Evolutionary conservation across 148 eudicot species (phyloP).

Genomic region (Cornus florida): DNA sequence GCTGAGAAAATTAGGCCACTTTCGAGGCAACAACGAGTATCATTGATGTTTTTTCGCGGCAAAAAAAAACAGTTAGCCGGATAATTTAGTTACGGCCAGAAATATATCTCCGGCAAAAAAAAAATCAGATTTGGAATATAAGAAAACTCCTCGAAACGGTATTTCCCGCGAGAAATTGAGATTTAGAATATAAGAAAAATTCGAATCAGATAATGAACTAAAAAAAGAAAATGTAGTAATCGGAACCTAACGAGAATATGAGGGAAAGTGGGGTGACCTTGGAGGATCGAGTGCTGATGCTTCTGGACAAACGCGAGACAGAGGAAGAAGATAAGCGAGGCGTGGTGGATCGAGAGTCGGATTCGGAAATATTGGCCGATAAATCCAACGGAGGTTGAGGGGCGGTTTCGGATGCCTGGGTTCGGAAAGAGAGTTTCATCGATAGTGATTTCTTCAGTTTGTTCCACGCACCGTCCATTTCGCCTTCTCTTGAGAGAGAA

Average conservation of each 20-base stretch:
- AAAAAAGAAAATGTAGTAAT: neutral
- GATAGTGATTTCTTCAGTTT: constrained; percentile 2
- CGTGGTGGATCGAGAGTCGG: neutral
- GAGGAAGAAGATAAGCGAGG: neutral
- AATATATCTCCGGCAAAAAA: neutral
- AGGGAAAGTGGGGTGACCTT: neutral
- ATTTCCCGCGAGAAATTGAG: neutral
- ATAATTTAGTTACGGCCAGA: neutral
- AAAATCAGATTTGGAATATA: no score
- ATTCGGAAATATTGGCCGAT: neutral
- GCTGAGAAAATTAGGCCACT: neutral
- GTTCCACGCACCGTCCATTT: constrained; percentile 1
- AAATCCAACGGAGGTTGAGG: neutral
- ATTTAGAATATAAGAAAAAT: neutral
- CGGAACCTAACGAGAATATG: no score
- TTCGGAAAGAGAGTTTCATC: neutral
- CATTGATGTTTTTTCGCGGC: no score
- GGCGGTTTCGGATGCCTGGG: neutral
- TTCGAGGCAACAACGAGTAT: no score
- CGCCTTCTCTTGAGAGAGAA: neutral
- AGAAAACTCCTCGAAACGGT: no score
- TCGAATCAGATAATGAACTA: neutral
- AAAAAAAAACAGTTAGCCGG: neutral
- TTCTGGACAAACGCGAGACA: constrained; percentile 4
- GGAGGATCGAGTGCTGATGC: neutral